Conservation (phyloP, 75 land plant genomes). For the Sequoiadendron giganteum region DNA sequence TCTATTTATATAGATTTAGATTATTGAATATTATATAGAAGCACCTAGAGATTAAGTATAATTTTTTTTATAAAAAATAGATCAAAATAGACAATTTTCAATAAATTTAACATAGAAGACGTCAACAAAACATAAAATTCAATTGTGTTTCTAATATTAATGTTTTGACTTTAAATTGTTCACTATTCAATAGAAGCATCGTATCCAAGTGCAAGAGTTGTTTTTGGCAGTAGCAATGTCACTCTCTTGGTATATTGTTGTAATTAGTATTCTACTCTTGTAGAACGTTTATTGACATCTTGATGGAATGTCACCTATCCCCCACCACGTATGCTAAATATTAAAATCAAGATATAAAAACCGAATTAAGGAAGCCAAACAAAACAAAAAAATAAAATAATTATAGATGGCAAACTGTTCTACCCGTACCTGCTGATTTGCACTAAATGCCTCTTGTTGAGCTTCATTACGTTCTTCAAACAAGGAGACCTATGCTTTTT, state of each 20-base stretch:
- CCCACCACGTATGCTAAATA: background rate
- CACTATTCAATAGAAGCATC: no score
- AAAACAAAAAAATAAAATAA: background rate
- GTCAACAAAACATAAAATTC: no score
- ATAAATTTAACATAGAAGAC: no score
- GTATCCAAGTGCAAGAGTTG: no score
- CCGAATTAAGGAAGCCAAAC: background rate
- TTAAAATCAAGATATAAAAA: conserved; percentile 7
- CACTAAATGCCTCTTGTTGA: conserved; percentile 28
- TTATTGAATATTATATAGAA: no score
- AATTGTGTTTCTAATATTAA: no score
- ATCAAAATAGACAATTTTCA: no score
- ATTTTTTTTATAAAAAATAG: no score
- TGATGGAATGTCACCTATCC: conserved; percentile 60
- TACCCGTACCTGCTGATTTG: conserved; percentile 42
- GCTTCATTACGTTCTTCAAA: conserved; percentile 41
- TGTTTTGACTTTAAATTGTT: no score
- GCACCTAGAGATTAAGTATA: no score
- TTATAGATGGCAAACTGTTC: background rate
- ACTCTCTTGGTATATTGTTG: conserved; percentile 80
- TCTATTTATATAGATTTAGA: no score
- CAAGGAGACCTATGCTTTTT: conserved; percentile 24
- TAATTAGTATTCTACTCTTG: conserved; percentile 95
- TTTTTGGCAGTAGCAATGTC: conserved; percentile 54
- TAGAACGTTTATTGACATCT: conserved; percentile 72